Evolutionary conservation across 148 eudicot species (phyloP), one percentile per base, ranked within the genome.

Genomic region (Fagopyrum tataricum): DNA sequence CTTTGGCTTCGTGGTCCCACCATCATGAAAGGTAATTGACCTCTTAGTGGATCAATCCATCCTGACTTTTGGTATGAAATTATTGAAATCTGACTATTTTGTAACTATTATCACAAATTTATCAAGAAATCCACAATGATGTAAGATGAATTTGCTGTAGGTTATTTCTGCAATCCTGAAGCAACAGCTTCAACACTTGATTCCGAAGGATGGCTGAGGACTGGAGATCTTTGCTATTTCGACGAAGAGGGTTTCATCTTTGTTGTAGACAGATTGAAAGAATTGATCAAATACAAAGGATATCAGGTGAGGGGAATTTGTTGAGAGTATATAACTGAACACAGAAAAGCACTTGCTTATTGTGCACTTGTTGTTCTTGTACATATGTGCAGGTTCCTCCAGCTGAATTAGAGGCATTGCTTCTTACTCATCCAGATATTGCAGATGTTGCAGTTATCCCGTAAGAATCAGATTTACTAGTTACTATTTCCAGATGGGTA

Each of bases 1-100:
- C 97, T 94, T 77, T 94, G 98, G 98, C 88, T 94, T 5, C 87
- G 79, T 72, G 97, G 98, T 7, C 97, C 96, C 67, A 83, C 90
- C 49, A 79, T 94, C 70, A 94, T 91, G 97, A 91, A 64, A 64
- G 69, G 69, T 64, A 64, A 7, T 64, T n/a, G 5, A 56, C 9
- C 9, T 6, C 10, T 5, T 17, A 14, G 2, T 49, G 18, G 5
- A 14, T 6, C 7, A 49, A 1, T 6, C 37, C 37, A 31, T 31
- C 37, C 37, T 3, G 37, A 31, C 37, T 31, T 31, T 31, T 31
- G 37, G 37, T 31, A 31, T 31, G 37, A 31, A n/a, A n/a, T n/a
- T n/a, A n/a, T n/a, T n/a, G n/a, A n/a, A 15, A 15, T 49, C 8
- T 13, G 53, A 49, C 31, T 56, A 21, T 21, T 53, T 5, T 23